Base-by-base conservation (phyloP, 1,284 basidiomycete species). In the Butyriboletus appendiculatus region DNA sequence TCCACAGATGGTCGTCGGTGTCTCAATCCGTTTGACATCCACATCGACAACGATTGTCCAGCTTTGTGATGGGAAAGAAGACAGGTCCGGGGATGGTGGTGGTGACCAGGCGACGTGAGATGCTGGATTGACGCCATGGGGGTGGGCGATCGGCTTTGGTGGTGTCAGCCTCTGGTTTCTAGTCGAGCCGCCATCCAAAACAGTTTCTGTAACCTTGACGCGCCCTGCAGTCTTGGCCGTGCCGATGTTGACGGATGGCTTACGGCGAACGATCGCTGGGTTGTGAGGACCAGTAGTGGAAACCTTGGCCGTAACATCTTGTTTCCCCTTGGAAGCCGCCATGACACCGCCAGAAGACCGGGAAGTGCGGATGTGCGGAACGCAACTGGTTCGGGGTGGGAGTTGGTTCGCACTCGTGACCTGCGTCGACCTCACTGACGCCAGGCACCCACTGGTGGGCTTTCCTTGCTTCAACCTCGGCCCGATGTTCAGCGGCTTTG, bases 1-100 rank as follows among this genome's bases (percentile, higher is more conserved):
- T 4, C 14, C 12, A 1, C 35, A 37, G 12, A 35, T 35, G 7
- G 20, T 43, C 1, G 28, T 20, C 15, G 30, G 14, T 2, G 41
- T 50, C 24, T 43, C 32, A 16, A 28, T 26, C 7, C 18, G 37
- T 6, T 44, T 20, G 9, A 24, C n/a, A 11, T 33, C 34, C 9
- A 12, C 10, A 7, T 20, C 11, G 11, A 49, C 15, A 1, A 45
- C 32, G 4, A 58, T 40, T 0, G n/a, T 39, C 60, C 50, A 50
- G 20, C 15, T 59, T 22, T 43, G 61, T 1, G 53, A 59, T 12
- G 35, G 50, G 33, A 43, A 51, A 0, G 58, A 55, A 8, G 40
- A 50, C 22, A 49, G n/a, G 16, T 32, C 14, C 4, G 63, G 48
- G 2, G 55, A 50, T 2, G 24, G 5, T 0, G 39, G 41, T 1